Evolutionary conservation across 257 asterid genomes (phyloP).

Genomic region (Agastache rugosa): DNA sequence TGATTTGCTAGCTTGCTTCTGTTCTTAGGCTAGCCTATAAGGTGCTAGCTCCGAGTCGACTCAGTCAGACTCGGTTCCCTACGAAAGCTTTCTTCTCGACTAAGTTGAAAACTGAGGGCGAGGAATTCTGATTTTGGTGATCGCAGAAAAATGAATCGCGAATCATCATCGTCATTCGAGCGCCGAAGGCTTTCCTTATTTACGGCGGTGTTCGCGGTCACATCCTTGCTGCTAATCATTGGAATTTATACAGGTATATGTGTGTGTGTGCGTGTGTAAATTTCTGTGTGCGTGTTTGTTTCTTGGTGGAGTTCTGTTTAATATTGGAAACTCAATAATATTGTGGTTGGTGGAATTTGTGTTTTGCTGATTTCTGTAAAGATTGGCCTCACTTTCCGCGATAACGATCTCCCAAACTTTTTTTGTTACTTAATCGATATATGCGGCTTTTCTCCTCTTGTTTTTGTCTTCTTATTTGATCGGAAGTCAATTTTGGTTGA

Average conservation of each 20-base stretch:
- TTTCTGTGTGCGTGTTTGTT: background rate
- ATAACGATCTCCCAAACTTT: background rate
- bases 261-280: background rate
- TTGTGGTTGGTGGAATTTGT: slow-evolving; percentile 31
- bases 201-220: slow-evolving; percentile 33
- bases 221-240: slow-evolving; percentile 38
- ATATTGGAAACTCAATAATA: slow-evolving; percentile 13
- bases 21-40: slow-evolving; percentile 21
- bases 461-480: background rate
- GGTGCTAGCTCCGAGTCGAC: slow-evolving; percentile 41
- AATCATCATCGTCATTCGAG: slow-evolving; percentile 33
- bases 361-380: slow-evolving; percentile 2
- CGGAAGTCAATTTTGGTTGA: background rate
- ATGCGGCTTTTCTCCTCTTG: background rate
- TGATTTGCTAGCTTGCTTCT: slow-evolving; percentile 43
- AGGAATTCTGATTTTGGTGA: background rate
- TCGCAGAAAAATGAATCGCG: slow-evolving; percentile 36
- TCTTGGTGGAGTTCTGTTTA: background rate
- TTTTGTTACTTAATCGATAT: background rate
- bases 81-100: slow-evolving; percentile 6
- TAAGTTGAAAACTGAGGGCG: background rate
- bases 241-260: slow-evolving; percentile 45
- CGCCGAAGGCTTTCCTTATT: slow-evolving; percentile 32
- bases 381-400: slow-evolving; percentile 26
- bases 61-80: slow-evolving; percentile 30